A percentile compares a stretch with the other conserved stretches of the same genome.
Conservation (phyloP, 495 filamentous ascomycete genomes). For the Neurospora tetraspora region DNA sequence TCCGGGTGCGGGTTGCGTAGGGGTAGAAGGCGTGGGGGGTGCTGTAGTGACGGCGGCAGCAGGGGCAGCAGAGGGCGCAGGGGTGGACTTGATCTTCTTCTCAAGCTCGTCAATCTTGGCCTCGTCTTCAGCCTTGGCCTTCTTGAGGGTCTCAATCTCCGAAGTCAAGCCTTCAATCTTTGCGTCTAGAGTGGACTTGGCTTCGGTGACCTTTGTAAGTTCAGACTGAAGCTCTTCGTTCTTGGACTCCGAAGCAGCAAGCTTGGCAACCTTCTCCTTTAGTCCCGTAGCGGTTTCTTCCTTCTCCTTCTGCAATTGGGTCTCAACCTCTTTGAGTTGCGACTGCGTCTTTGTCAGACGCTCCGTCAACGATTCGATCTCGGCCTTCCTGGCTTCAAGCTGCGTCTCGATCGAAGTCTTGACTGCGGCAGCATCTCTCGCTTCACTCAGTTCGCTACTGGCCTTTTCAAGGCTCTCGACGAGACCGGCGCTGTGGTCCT, state of each 20-base stretch:
- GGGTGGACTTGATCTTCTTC: conserved; percentile 24
- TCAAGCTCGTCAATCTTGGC: conserved; percentile 23
- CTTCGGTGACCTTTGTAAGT: conserved; percentile 18
- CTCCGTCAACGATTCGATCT: conserved; percentile 37
- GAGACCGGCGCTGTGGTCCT: conserved; percentile 57
- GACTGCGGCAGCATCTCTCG: conserved; percentile 48
- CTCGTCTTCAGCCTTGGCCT: conserved; percentile 22
- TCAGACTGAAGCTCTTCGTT: conserved; percentile 30
- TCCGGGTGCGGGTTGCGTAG: conserved; percentile 14
- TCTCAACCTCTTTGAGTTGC: conserved; percentile 45
- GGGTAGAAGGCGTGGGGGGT: conserved; percentile 4
- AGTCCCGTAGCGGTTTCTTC: conserved; percentile 22
- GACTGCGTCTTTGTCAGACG: conserved; percentile 39
- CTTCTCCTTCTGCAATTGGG: conserved; percentile 41
- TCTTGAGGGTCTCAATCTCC: conserved; percentile 28
- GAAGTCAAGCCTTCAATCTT: conserved; percentile 22
- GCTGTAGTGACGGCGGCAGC: conserved; percentile 2
- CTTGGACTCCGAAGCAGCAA: conserved; percentile 15
- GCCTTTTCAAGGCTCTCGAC: conserved; percentile 51
- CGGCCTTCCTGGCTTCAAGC: conserved; percentile 37
- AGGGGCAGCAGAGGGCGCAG: conserved; percentile 6
- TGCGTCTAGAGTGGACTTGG: conserved; percentile 21
- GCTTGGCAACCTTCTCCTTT: conserved; percentile 26
- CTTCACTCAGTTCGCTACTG: conserved; percentile 46
- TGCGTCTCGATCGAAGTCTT: conserved; percentile 38